Evolutionary conservation across 106 monocot genomes (phyloP).

Genomic region (Xerophyta viscosa): DNA sequence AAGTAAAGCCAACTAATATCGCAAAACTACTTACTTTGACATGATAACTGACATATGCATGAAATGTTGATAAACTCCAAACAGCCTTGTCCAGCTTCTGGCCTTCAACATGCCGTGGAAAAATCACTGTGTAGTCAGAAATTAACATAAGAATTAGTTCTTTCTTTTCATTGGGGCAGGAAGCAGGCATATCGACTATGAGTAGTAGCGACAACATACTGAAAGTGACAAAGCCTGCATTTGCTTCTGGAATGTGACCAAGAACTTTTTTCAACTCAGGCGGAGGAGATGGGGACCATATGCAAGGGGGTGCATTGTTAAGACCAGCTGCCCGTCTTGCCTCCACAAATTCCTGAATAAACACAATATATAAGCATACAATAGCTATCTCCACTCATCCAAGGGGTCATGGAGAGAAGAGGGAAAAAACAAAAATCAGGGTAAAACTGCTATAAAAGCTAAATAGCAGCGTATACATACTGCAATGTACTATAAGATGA

Average conservation of each 20-base stretch:
- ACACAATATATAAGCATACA: background rate
- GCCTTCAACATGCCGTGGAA: constrained; percentile 70
- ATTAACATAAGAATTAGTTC: constrained; percentile 4
- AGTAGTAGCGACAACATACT: constrained; percentile 27
- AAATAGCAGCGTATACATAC: too few relatives aligned
- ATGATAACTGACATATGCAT: constrained; percentile 99
- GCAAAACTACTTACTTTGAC: constrained; percentile 49
- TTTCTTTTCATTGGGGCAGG: background rate
- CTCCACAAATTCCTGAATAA: constrained; percentile 80
- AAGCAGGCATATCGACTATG: background rate
- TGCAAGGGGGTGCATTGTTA: constrained; percentile 83
- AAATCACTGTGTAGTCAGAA: constrained; percentile 47
- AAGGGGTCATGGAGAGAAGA: background rate
- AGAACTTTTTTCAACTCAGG: constrained; percentile 69
- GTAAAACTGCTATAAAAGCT: too few relatives aligned
- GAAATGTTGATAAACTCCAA: constrained; percentile 94
- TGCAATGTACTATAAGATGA: too few relatives aligned
- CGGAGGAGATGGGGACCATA: constrained; percentile 79
- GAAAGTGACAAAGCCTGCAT: constrained; percentile 97
- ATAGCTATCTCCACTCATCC: background rate
- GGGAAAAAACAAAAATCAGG: too few relatives aligned
- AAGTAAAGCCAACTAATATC: background rate
- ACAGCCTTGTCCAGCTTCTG: constrained; percentile 76
- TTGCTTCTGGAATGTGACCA: constrained; percentile 52
- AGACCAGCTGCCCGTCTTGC: constrained; percentile 70